These are phyloP conservation scores for Solanum sparsipilum DNA, from an alignment of 257 asterid genomes.

Conservation along the genomic window DNA sequence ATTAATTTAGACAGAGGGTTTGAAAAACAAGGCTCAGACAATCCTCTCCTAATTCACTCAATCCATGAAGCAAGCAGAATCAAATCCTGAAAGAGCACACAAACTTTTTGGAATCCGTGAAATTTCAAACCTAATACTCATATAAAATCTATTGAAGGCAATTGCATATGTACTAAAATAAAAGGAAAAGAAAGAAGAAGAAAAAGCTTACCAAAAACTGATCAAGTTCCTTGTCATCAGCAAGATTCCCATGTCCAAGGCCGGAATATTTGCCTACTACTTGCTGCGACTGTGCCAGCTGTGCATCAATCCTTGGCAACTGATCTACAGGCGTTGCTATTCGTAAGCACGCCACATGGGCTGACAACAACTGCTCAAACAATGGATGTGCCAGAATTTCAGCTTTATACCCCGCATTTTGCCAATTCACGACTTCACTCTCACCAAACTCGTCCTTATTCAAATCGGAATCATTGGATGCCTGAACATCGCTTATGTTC, in stretches of 20 bases:
- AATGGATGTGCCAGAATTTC: constrained; percentile 54
- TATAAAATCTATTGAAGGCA: not conserved
- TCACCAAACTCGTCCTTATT: constrained; percentile 10
- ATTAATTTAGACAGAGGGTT: not conserved
- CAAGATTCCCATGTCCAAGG: constrained; percentile 38
- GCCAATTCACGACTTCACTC: constrained; percentile 41
- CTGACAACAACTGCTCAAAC: constrained; percentile 60
- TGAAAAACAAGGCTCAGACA: not conserved
- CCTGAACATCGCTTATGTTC: constrained; percentile 24
- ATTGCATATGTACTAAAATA: not conserved
- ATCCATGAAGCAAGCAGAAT: not conserved
- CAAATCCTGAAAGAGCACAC: not conserved
- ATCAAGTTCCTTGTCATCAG: constrained; percentile 49
- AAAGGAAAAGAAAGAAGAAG: not conserved
- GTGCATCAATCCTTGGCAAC: constrained; percentile 71
- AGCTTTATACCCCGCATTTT: constrained; percentile 43
- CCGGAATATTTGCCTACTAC: constrained; percentile 45
- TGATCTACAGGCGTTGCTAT: constrained; percentile 86
- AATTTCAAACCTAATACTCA: not conserved
- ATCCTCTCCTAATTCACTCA: not conserved
- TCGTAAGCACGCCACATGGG: constrained; percentile 66
- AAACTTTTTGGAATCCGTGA: not conserved
- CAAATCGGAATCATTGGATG: constrained; percentile 27
- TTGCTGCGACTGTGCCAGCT: constrained; percentile 59
- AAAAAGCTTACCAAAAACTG: constrained; percentile 46